Base-by-base conservation (phyloP, 208 protist genomes). In the Leishmania martiniquensis region DNA sequence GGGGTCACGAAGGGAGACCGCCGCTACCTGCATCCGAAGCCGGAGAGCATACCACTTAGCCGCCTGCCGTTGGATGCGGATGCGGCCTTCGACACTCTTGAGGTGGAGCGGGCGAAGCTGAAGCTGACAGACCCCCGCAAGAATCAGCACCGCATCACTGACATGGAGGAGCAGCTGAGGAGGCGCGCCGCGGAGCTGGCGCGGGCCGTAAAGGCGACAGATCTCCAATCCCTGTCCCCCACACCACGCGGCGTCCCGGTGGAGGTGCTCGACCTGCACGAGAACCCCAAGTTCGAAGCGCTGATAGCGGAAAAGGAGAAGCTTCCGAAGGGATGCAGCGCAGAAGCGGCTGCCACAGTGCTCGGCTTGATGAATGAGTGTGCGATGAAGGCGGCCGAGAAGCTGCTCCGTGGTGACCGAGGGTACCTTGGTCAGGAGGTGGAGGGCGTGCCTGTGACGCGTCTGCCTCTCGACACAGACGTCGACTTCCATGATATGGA, bases 351-450 rank as follows among this genome's bases (percentile, higher is more conserved):
- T 9, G 55, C 84, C 42, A 75, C 85, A 32, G 29, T 88, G 7
- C 62, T 89, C 7, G 34, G 85, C 44, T 66, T 74, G 15, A 78
- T 96, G 25, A 92, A 91, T 68, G 42, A 75, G 0, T 72, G 83
- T n/a, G 89, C 84, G 4, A 75, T 82, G 32, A 84, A 91, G 60
- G 76, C 90, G 39, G 89, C 89, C 0, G 85, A 90, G 52, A 74
- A 83, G 57, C 51, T 92, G 39, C 74, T 96, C 7, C 77, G 85
- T 68, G 82, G 86, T 37, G 89, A 93, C 74, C 90, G 90, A 51
- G 89, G 81, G 32, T 96, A 91, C 80, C 87, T 96, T 54, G 85
- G 90, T 67, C 79, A 80, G 13, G 90, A 96, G 15, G 89, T 87
- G n/a, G 86, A 93, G 62, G 92, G 92, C 15, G 80, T 94, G 65